Evolutionary conservation across 306 rosid species (phyloP), one percentile per base, ranked within the genome.

Genomic region (Rubus idaeus): DNA sequence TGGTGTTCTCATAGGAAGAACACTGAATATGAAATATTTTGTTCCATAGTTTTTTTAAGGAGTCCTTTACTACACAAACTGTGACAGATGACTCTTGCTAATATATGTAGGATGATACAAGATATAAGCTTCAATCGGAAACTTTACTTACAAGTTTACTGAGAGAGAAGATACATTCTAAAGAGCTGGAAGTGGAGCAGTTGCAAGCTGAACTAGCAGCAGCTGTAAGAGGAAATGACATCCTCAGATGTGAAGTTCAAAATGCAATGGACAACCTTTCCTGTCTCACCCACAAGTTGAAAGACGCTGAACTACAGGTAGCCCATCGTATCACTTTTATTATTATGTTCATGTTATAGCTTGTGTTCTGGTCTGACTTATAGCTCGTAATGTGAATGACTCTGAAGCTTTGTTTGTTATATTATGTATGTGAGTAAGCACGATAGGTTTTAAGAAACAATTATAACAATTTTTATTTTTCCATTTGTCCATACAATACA

Each of bases 251-350:
- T 73, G 97, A 96, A 86, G 88, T 96, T 68, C 94, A 87, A 80
- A 92, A 87, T 86, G 84, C 90, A 12, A 82, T 86, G 70, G 98
- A 91, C 82, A 81, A 86, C 80, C 84, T 88, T 85, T 92, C 99
- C 40, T 84, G 85, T 49, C 81, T 83, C 49, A 76, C 81, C 57
- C 97, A 92, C 80, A 87, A 86, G 83, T 75, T 87, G 85, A 91
- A 87, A 86, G 92, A 96, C 72, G 91, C 86, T 71, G 97, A 92
- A 80, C 87, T 91, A 83, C 97, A 88, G 99, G 99, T 96, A 81
- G 71, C 12, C 77, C 55, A 18, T 71, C n/a, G 7, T 23, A 70
- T 78, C 82, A 56, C 75, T 45, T 52, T 14, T 42, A 63, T 40
- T 42, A 30, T 30, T 23, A 23, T 58, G 63, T 57, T 57, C 6